Conservation (phyloP, 306 rosid genomes). For the Hippophae rhamnoides region DNA sequence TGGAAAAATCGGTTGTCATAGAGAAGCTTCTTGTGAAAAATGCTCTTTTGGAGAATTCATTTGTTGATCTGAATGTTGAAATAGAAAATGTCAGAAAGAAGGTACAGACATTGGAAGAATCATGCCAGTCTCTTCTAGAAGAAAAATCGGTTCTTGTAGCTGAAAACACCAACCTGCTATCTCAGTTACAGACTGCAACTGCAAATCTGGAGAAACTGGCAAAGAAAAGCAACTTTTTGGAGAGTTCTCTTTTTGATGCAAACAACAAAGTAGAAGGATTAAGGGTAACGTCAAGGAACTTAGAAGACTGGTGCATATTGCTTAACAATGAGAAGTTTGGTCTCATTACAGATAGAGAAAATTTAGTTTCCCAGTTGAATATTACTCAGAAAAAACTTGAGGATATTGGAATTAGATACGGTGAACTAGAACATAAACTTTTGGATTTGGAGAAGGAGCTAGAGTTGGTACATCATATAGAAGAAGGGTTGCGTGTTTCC, state of each 20-base stretch:
- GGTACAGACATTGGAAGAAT: conserved; percentile 57
- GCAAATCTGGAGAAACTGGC: conserved; percentile 55
- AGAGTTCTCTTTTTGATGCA: conserved; percentile 73
- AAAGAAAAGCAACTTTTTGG: conserved; percentile 58
- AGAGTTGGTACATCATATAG: conserved; percentile 53
- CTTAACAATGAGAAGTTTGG: conserved; percentile 61
- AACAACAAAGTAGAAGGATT: conserved; percentile 67
- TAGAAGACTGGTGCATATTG: conserved; percentile 48
- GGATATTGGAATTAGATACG: conserved; percentile 41
- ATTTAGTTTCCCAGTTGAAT: conserved; percentile 49
- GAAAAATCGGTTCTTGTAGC: conserved; percentile 61
- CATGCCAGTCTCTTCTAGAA: conserved; percentile 47
- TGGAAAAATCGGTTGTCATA: conserved; percentile 61
- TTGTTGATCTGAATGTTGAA: conserved; percentile 68
- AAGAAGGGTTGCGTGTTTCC: conserved; percentile 57
- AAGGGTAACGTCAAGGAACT: conserved; percentile 46
- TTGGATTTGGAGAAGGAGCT: conserved; percentile 48
- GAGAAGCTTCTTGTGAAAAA: conserved; percentile 68
- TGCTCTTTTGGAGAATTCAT: conserved; percentile 66
- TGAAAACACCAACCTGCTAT: conserved; percentile 60
- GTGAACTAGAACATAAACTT: conserved; percentile 39
- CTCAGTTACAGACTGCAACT: conserved; percentile 49
- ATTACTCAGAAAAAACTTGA: conserved; percentile 39
- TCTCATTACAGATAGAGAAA: conserved; percentile 52
- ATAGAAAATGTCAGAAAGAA: conserved; percentile 54